Base-by-base conservation (phyloP, 2,329 filamentous ascomycete species). In the Tolypocladium sp. region DNA sequence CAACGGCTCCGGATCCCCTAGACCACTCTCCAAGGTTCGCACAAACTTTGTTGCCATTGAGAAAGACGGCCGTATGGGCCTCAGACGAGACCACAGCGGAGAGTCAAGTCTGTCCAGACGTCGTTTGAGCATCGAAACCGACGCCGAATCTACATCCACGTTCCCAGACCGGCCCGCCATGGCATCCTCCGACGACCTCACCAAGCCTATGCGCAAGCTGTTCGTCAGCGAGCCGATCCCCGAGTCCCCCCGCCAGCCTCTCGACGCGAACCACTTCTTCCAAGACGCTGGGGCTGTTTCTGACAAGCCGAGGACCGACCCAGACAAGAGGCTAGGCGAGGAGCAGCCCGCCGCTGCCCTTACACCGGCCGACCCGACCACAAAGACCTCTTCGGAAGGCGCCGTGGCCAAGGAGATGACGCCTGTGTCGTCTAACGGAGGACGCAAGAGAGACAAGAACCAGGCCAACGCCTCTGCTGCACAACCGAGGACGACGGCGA, bases 1-100 rank as follows among this genome's bases (percentile, higher is more conserved):
- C 64, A 71, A 71, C 64, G 72, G 72, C 62, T 73, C 73, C 59
- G 78, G 80, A 40, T 84, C 82, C 22, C 82, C 84, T 38, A 79
- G 87, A 67, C 88, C 86, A 30, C 80, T 91, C 46, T 90, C 88
- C 62, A 90, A 88, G 73, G 85, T 92, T 51, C 83, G 88, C 64
- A 89, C 88, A 42, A 90, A 79, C 70, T 92, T 92, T 70, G 82
- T 92, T 57, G 83, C 88, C 22, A 82, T 92, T 53, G 88, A 91
- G 69, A 84, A 84, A 62, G 81, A 84, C 72, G 82, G 83, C 58
- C 76, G 79, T 52, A 74, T 85, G 64, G 82, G 82, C 53, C 71
- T 85, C 37, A 77, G 75, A 66, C 66, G 73, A 67, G 70, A 75
- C 40, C 65, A 66, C 38, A 75, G 74, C 63, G 68, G 69, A 63